Percentiles rank a stretch among this genome's conserved stretches.
These are phyloP conservation scores for Alternaria panax DNA, from an alignment of 2,329 filamentous ascomycete genomes.

Conservation along the genomic window DNA sequence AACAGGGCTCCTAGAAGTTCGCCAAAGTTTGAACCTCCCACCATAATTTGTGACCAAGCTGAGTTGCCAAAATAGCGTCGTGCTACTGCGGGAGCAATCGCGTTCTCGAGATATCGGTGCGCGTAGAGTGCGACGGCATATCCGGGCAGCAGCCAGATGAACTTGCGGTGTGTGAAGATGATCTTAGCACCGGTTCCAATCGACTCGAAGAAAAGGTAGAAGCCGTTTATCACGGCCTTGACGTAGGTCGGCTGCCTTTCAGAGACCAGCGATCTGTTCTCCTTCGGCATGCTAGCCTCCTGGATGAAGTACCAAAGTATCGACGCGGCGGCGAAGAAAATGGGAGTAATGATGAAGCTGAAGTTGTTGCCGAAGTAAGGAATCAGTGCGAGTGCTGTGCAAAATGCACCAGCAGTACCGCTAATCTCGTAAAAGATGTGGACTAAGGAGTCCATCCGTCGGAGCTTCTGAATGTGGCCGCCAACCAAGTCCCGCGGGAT, in stretches of 20 bases:
- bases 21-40: constrained; percentile 60
- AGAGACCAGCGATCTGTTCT: constrained; percentile 29
- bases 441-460: constrained; percentile 56
- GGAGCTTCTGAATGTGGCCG: constrained; percentile 59
- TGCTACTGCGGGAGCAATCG: constrained; percentile 57
- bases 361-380: constrained; percentile 61
- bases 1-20: constrained; percentile 59
- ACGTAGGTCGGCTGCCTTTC: constrained; percentile 46
- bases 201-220: constrained; percentile 57
- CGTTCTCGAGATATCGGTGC: constrained; percentile 61
- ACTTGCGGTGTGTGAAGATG: constrained; percentile 57
- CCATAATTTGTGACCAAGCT: constrained; percentile 60
- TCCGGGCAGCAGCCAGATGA: constrained; percentile 60
- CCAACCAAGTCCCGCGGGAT: constrained; percentile 62
- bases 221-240: constrained; percentile 50
- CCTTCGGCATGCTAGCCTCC: constrained; percentile 47
- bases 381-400: constrained; percentile 60
- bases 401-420: constrained; percentile 58
- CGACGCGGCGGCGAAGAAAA: constrained; percentile 56
- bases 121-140: constrained; percentile 60
- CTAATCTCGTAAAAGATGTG: constrained; percentile 60
- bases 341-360: constrained; percentile 60
- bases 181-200: constrained; percentile 57
- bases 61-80: constrained; percentile 58
- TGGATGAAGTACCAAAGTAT: constrained; percentile 57